Conservation (phyloP, 2,329 filamentous ascomycete species). For the Tolypocladium tropicale region DNA sequence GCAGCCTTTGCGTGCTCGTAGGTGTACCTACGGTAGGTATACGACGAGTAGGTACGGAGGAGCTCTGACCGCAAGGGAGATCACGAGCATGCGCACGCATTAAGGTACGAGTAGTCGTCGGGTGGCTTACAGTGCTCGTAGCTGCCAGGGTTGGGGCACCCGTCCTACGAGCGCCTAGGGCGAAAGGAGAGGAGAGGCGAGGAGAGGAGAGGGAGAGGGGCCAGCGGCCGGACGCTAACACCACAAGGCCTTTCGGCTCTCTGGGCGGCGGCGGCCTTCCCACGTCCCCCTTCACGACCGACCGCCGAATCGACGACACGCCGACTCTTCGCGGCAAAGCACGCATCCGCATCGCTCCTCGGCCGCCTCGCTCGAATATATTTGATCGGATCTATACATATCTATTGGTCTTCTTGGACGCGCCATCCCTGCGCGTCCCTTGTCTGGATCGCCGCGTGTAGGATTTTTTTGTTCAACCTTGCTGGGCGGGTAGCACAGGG, state of each 20-base stretch:
- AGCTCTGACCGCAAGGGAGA: not conserved
- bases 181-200: not conserved
- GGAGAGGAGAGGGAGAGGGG: not conserved
- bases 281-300: not conserved
- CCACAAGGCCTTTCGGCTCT: not conserved
- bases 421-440: not conserved
- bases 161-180: not conserved
- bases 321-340: constrained; percentile 2
- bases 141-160: not conserved
- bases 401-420: not conserved
- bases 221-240: not conserved
- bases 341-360: constrained; percentile 3
- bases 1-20: too few relatives aligned
- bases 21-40: too few relatives aligned
- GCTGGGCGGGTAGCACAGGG: not conserved
- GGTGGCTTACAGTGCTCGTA: not conserved
- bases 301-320: not conserved
- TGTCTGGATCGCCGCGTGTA: constrained; percentile 1
- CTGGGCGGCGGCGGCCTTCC: not conserved
- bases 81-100: too few relatives aligned
- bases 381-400: not conserved
- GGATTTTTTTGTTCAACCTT: not conserved
- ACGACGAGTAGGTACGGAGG: too few relatives aligned
- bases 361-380: constrained; percentile 3
- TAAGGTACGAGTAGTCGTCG: too few relatives aligned